These are phyloP conservation scores for Acacia crassicarpa DNA, from an alignment of 306 rosid species.

Conservation along the genomic window DNA sequence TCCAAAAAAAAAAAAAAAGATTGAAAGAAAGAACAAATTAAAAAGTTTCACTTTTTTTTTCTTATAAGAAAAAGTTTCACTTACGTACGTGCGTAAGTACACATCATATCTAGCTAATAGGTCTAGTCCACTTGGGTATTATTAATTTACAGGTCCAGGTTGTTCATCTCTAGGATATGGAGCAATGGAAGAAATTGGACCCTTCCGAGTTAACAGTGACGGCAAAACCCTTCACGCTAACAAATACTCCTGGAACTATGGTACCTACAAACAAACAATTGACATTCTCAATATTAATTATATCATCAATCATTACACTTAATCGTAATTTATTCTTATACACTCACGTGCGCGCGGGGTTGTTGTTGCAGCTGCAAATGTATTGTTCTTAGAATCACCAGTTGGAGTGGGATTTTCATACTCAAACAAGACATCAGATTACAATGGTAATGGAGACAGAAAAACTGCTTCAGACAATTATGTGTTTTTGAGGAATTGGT, in stretches of 20 bases:
- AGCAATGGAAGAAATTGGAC: slow-evolving; percentile 95
- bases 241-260: slow-evolving; percentile 72
- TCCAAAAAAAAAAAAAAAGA: too few species aligned
- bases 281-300: too few species aligned
- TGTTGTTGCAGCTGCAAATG: slow-evolving; percentile 68
- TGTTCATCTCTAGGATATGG: slow-evolving; percentile 92
- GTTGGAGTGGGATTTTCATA: slow-evolving; percentile 94
- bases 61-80: too few species aligned
- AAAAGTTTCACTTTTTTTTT: too few species aligned
- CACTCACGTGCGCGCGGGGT: background rate
- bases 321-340: too few species aligned
- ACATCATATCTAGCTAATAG: too few species aligned
- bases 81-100: too few species aligned
- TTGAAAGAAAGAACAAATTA: too few species aligned
- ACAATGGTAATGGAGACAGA: slow-evolving; percentile 54
- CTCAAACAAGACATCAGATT: slow-evolving; percentile 77
- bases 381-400: slow-evolving; percentile 81
- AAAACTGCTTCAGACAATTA: slow-evolving; percentile 71
- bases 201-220: slow-evolving; percentile 48
- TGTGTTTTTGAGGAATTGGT: slow-evolving; percentile 73
- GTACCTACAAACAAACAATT: slow-evolving; percentile 23
- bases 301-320: too few species aligned
- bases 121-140: too few species aligned
- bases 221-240: too few species aligned
- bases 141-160: slow-evolving; percentile 67